phyloP scores from a whole-genome alignment of 352 stramenopile species.

The Plasmopara halstedii region DNA sequence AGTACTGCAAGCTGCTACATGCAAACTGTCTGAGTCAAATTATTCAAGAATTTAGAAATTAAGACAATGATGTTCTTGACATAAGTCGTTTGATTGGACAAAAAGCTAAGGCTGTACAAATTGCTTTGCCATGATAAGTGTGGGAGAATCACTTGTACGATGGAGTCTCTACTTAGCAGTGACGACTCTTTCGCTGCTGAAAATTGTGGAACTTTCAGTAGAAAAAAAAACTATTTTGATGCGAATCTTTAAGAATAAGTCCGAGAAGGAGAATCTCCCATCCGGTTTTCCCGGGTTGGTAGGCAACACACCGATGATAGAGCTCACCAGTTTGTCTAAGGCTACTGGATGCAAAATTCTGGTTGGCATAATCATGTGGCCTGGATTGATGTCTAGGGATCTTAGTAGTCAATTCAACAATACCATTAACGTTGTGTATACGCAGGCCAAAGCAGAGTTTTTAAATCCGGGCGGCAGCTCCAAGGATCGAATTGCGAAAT shows the following conservation, averaged over 20 bases:
- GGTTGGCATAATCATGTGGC: constrained; percentile 35
- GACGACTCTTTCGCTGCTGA: constrained; percentile 64
- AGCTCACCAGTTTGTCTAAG: constrained; percentile 85
- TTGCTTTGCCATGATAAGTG: constrained; percentile 16
- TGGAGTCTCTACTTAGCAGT: constrained; percentile 54
- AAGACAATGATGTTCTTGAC: too few relatives aligned
- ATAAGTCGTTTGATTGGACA: too few relatives aligned
- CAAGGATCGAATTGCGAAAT: constrained; percentile 95
- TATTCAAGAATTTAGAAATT: not conserved
- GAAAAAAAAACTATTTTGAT: constrained; percentile 5
- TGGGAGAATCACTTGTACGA: constrained; percentile 36
- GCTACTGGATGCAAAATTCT: constrained; percentile 88
- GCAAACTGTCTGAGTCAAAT: constrained; percentile 28
- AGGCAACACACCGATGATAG: constrained; percentile 90
- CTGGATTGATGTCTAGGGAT: too few relatives aligned
- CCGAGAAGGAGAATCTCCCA: constrained; percentile 17
- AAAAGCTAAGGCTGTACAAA: too few relatives aligned
- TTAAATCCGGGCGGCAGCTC: constrained; percentile 96
- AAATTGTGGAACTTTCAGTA: constrained; percentile 42
- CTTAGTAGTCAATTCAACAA: too few relatives aligned
- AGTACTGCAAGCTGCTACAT: constrained; percentile 14
- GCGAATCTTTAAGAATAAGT: constrained; percentile 14
- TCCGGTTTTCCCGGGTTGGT: constrained; percentile 81
- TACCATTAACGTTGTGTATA: too few relatives aligned
- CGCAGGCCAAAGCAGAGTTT: constrained; percentile 91